phyloP scores from a whole-genome alignment of 1,139 yeast genomes.

The Suhomyces atakaporum region DNA sequence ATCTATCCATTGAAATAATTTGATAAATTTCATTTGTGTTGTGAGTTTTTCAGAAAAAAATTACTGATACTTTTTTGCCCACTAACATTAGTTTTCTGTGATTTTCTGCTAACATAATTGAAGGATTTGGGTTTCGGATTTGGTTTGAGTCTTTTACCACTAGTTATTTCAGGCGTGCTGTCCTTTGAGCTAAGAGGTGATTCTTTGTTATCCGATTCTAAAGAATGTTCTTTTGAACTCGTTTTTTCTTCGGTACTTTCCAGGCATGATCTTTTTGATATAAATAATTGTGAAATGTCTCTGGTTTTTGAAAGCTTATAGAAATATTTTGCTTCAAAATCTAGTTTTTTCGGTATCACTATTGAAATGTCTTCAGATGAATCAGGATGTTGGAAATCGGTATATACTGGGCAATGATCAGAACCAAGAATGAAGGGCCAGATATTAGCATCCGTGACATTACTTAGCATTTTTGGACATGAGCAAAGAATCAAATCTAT shows the following conservation, averaged over 20 bases:
- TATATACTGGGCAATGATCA: slow-evolving; percentile 90
- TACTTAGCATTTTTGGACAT: slow-evolving; percentile 35
- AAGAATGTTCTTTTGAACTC: neutral
- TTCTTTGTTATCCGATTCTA: neutral
- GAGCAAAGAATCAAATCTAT: slow-evolving; percentile 70
- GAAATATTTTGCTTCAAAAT: slow-evolving; percentile 58
- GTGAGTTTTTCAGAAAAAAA: slow-evolving; percentile 5
- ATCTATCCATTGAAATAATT: slow-evolving; percentile 1
- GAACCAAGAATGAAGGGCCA: slow-evolving; percentile 77
- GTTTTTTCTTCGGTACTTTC: neutral
- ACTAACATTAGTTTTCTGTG: slow-evolving; percentile 3
- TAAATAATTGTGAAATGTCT: slow-evolving; percentile 57
- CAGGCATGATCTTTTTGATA: slow-evolving; percentile 1
- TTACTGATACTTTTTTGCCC: slow-evolving; percentile 4
- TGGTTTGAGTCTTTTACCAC: neutral
- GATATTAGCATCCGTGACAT: slow-evolving; percentile 55
- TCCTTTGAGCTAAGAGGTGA: neutral
- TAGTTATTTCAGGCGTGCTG: neutral
- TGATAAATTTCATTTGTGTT: too few relatives aligned
- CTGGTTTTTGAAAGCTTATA: slow-evolving; percentile 51
- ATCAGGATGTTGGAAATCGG: slow-evolving; percentile 52
- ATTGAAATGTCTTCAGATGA: neutral
- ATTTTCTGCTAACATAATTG: slow-evolving; percentile 17
- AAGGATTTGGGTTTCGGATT: neutral
- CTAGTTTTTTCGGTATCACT: slow-evolving; percentile 22